Base-by-base conservation (phyloP, 371 early-diverging fungal species). In the Actinomucor elegans region DNA sequence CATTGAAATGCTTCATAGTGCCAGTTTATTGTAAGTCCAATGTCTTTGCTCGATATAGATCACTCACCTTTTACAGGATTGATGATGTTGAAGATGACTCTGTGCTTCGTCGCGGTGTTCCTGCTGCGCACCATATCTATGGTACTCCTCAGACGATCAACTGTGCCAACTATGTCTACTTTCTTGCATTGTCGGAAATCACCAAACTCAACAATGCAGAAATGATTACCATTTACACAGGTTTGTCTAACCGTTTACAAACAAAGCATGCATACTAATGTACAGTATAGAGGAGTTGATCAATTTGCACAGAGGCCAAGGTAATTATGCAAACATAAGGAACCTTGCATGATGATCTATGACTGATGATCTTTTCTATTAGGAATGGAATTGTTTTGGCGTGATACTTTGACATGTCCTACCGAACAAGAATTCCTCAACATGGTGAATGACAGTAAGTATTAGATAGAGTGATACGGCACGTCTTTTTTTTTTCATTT, bases 61-160 rank as follows among this genome's bases (percentile, higher is more conserved):
- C 18, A 36, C 24, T 31, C 23, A 12, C 21, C 14, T 37, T 21
- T 42, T 14, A 28, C 52, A 91, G 92, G 38, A 87, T 98, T 29
- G 99, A 98, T 60, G 99, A 98, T 61, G 92, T 98, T 12, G 92
- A 98, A 66, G 99, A 98, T 64, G 89, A 85, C 59, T 95, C 96
- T 2, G 84, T 79, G 20, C 58, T 97, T 48, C 77, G 97, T 46
- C 76, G 97, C 38, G 96, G 96, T 4, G 83, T 87, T 6, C 99
- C 99, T 37, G 97, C 94, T 27, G 95, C 99, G 0, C 97, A 98
- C 76, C 88, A 91, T 59, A 95, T 97, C 38, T 98, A 86, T 69
- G 97, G 99, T 6, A 76, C 89, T 2, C 88, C 97, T 6, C 73
- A 85, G 53, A 91, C 95, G 1, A 97, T 98, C 61, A 97, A 97